Percentiles rank a stretch among this genome's conserved stretches.
These are phyloP conservation scores for Diaporthe velutina DNA, from an alignment of 2,329 filamentous ascomycete species.

Conservation along the genomic window DNA sequence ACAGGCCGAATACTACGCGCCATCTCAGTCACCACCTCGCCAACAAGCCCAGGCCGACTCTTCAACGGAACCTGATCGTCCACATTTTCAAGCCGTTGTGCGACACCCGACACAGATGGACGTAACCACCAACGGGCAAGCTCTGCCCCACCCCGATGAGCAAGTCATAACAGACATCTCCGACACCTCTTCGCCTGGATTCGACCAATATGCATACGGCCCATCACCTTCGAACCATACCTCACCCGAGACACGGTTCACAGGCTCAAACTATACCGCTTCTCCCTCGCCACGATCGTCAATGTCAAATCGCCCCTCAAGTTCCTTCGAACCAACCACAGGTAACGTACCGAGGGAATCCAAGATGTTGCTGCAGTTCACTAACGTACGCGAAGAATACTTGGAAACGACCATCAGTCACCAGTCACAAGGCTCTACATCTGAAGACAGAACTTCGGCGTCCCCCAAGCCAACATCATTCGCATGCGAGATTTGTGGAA, in stretches of 20 bases:
- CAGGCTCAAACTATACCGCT: conserved; percentile 45
- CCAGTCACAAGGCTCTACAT: conserved; percentile 37
- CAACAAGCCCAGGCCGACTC: conserved; percentile 15
- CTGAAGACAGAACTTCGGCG: conserved; percentile 42
- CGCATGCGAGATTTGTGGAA: conserved; percentile 57
- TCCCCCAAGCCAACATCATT: conserved; percentile 47
- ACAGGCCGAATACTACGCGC: conserved; percentile 22
- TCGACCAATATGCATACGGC: conserved; percentile 50
- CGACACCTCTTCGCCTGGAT: conserved; percentile 56
- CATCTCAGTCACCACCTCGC: conserved; percentile 20
- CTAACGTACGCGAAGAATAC: conserved; percentile 31
- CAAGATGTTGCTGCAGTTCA: conserved; percentile 40
- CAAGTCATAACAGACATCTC: conserved; percentile 48
- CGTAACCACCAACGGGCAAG: conserved; percentile 37
- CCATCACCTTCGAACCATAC: conserved; percentile 57
- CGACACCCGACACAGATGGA: conserved; percentile 40
- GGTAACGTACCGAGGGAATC: conserved; percentile 48
- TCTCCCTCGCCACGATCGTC: conserved; percentile 41
- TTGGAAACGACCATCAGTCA: conserved; percentile 32
- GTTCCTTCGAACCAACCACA: conserved; percentile 43
- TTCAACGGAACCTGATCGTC: conserved; percentile 28
- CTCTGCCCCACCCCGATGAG: conserved; percentile 39
- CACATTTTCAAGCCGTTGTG: conserved; percentile 39
- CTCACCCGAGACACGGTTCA: conserved; percentile 61
- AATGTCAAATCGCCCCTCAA: conserved; percentile 36